These are phyloP conservation scores for Croton setiger DNA, from an alignment of 441 rosid species.

Conservation along the genomic window DNA sequence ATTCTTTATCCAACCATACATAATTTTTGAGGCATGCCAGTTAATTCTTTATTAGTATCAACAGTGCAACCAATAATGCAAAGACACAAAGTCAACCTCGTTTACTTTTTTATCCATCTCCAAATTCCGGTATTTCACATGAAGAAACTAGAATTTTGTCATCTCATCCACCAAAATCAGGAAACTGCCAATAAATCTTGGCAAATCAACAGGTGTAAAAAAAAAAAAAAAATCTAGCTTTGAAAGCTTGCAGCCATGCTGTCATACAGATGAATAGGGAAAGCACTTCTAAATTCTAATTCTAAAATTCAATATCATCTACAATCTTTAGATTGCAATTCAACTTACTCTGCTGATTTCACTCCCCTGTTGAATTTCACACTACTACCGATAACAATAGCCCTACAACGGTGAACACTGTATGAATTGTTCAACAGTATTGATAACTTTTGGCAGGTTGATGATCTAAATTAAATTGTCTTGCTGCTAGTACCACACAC, in stretches of 20 bases:
- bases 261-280: neutral
- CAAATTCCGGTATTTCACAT: neutral
- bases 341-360: neutral
- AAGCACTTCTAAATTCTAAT: neutral
- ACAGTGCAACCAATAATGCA: neutral
- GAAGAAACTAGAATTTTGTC: slow-evolving; percentile 5
- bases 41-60: neutral
- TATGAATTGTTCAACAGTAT: slow-evolving; percentile 1
- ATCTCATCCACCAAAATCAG: neutral
- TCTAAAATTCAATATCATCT: neutral
- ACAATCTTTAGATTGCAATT: neutral
- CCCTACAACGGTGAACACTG: neutral
- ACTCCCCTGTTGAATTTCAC: neutral
- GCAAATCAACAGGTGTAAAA: neutral
- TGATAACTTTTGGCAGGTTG: too few relatives aligned
- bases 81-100: neutral
- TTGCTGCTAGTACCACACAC: neutral
- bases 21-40: neutral
- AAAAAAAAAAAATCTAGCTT: neutral
- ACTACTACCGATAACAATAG: neutral
- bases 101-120: neutral
- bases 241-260: neutral
- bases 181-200: neutral
- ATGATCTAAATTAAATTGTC: neutral
- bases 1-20: neutral